Evolutionary conservation across 345 rosid species (phyloP).

Genomic region (Lepidium didymum): DNA sequence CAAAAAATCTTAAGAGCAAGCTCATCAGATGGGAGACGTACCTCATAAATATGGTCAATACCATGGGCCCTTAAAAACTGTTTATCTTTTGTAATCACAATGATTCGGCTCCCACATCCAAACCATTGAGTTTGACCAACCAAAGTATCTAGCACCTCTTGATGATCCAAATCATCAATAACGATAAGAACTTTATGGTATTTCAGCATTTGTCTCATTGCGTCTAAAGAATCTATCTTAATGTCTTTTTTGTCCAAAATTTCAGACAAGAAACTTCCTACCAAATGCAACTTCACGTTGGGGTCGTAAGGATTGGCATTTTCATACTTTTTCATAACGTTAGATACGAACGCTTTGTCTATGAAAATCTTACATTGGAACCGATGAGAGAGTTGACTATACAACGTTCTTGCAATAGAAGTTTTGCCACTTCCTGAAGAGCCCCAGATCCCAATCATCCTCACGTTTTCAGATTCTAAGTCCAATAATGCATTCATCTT

Average conservation of each 20-base stretch:
- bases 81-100: background rate
- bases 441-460: background rate
- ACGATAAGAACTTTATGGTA: background rate
- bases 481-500: background rate
- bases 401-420: background rate
- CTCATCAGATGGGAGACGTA: background rate
- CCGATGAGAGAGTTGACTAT: background rate
- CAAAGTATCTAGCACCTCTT: background rate
- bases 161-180: background rate
- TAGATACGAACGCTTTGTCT: background rate
- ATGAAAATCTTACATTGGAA: background rate
- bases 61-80: background rate
- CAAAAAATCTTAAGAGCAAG: background rate
- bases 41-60: background rate
- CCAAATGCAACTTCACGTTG: background rate
- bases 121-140: background rate
- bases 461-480: background rate
- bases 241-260: background rate
- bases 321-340: too few relatives aligned
- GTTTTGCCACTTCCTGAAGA: background rate
- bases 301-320: background rate
- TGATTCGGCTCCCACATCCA: background rate
- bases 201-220: background rate
- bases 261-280: background rate
- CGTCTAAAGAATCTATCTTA: background rate